These are phyloP conservation scores for Penicillium arizonense DNA, from an alignment of 495 filamentous ascomycete species.

Conservation along the genomic window DNA sequence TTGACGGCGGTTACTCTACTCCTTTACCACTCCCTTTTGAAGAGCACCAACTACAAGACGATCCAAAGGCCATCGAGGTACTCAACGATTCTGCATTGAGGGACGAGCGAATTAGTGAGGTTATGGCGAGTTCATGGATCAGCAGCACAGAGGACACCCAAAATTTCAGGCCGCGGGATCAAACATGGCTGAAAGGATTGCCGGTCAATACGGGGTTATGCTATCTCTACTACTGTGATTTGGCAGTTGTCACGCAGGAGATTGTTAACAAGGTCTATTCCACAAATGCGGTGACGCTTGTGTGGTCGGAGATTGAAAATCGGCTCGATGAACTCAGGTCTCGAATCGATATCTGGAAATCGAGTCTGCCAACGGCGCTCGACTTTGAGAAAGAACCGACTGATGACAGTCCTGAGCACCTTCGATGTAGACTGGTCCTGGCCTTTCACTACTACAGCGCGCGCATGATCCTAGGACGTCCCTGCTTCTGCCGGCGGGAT, in stretches of 20 bases:
- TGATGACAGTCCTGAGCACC: constrained; percentile 29
- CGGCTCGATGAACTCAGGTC: constrained; percentile 51
- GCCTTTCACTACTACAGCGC: constrained; percentile 61
- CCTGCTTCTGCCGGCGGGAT: constrained; percentile 62
- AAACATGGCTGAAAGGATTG: constrained; percentile 31
- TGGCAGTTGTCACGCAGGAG: constrained; percentile 54
- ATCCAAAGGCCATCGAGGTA: constrained; percentile 29
- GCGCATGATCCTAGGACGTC: constrained; percentile 60
- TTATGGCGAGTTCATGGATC: constrained; percentile 36
- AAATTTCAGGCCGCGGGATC: constrained; percentile 21
- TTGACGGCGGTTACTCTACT: constrained; percentile 55
- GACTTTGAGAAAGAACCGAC: constrained; percentile 43
- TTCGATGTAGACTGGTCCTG: constrained; percentile 46
- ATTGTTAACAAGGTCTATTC: constrained; percentile 61
- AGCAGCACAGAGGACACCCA: constrained; percentile 27
- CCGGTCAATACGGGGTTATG: constrained; percentile 40
- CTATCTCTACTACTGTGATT: constrained; percentile 49
- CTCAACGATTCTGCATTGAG: constrained; percentile 31
- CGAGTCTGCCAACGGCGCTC: constrained; percentile 48
- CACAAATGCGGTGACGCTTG: constrained; percentile 47
- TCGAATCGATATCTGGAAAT: constrained; percentile 54
- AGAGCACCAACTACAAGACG: constrained; percentile 44
- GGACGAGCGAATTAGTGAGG: constrained; percentile 35
- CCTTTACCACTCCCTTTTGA: constrained; percentile 60
- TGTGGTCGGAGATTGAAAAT: constrained; percentile 60